Conservation (phyloP, 257 asterid genomes). For the Cruciata laevipes region DNA sequence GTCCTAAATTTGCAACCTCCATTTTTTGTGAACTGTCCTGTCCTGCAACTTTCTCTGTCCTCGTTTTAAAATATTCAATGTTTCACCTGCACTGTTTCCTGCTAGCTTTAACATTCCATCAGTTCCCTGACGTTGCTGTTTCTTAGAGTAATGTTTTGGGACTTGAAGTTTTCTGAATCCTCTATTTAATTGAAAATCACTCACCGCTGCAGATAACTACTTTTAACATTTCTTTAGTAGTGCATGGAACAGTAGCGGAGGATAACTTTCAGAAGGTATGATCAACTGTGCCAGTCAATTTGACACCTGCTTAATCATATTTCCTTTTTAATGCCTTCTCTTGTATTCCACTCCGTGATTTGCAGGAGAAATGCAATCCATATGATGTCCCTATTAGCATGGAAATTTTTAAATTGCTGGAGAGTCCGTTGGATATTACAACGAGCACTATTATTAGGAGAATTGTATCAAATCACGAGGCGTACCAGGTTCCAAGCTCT, state of each 20-base stretch:
- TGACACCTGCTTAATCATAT: background rate
- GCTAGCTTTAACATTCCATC: background rate
- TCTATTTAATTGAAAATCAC: conserved; percentile 6
- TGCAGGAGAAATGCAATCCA: conserved; percentile 63
- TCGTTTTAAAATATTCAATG: background rate
- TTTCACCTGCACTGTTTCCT: no score
- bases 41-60: background rate
- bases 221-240: conserved; percentile 79
- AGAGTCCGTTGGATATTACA: conserved; percentile 85
- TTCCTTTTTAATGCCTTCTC: background rate
- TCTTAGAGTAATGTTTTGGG: background rate
- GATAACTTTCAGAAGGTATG: conserved; percentile 72
- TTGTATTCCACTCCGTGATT: background rate
- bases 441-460: conserved; percentile 91
- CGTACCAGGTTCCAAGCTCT: conserved; percentile 59
- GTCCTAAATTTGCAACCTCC: no score
- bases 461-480: conserved; percentile 86
- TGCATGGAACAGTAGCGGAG: conserved; percentile 81
- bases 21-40: background rate
- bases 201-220: conserved; percentile 60
- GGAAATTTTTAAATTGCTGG: conserved; percentile 62
- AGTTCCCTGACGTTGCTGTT: no score
- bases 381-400: conserved; percentile 64
- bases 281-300: conserved; percentile 5
- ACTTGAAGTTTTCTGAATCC: background rate